These are phyloP conservation scores for Panicum hallii DNA, from an alignment of 202 grass and related monocot genomes.

Conservation along the genomic window DNA sequence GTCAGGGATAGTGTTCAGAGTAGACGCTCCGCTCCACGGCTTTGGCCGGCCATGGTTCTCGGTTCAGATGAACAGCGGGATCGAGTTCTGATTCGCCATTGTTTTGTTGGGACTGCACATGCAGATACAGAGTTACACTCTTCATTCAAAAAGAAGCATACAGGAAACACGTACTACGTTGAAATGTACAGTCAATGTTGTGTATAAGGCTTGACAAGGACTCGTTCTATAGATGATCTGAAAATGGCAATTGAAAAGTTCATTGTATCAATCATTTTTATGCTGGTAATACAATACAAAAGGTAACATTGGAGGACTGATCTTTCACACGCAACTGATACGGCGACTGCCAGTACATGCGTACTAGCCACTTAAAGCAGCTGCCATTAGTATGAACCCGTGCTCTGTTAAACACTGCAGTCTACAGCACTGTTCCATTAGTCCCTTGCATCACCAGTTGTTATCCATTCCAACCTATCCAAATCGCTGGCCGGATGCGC, in stretches of 20 bases:
- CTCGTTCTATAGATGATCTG: not conserved
- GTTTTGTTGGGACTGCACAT: conserved; percentile 15
- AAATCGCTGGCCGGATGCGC: too few relatives aligned
- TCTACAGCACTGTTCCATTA: not conserved
- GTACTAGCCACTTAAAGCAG: not conserved
- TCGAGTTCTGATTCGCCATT: conserved; percentile 55
- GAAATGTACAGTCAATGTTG: conserved; percentile 34
- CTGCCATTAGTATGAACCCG: not conserved
- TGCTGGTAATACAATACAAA: not conserved
- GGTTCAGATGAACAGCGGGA: conserved; percentile 68
- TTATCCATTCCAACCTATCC: not conserved
- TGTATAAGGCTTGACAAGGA: not conserved
- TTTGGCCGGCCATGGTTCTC: conserved; percentile 59
- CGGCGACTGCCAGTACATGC: not conserved
- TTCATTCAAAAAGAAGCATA: too few relatives aligned
- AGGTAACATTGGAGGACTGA: not conserved
- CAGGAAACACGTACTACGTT: not conserved
- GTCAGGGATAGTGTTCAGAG: conserved; percentile 61
- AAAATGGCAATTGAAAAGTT: not conserved
- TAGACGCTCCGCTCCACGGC: conserved; percentile 53
- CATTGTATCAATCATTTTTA: not conserved
- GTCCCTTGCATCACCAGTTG: too few relatives aligned
- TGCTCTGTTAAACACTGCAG: not conserved
- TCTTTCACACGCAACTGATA: not conserved
- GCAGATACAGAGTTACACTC: not conserved